Conservation (phyloP, 805 yeast genomes). For the Cyberlindnera mississippiensis region DNA sequence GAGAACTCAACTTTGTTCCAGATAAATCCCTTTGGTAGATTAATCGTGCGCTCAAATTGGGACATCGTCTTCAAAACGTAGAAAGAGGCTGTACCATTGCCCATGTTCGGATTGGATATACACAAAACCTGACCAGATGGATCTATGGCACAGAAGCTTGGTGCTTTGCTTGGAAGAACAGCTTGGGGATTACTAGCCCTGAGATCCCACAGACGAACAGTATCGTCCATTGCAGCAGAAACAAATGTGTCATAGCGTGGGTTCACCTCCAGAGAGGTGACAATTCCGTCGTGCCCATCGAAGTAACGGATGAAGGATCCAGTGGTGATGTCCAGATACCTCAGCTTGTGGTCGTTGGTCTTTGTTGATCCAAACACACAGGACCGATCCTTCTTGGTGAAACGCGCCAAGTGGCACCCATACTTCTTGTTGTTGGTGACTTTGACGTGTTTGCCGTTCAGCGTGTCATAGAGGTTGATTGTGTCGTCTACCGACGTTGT, state of each 20-base stretch:
- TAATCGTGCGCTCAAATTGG: conserved; percentile 42
- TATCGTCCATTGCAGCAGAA: conserved; percentile 69
- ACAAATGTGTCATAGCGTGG: conserved; percentile 64
- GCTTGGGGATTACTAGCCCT: conserved; percentile 66
- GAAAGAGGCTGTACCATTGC: conserved; percentile 44
- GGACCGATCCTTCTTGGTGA: conserved; percentile 68
- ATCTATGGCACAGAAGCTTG: conserved; percentile 66
- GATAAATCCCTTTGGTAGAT: conserved; percentile 33
- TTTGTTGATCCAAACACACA: conserved; percentile 83
- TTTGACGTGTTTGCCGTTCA: conserved; percentile 62
- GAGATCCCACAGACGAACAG: conserved; percentile 86
- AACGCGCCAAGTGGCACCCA: conserved; percentile 83
- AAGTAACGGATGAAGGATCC: conserved; percentile 82
- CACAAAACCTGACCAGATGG: conserved; percentile 84
- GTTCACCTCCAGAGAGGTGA: conserved; percentile 65
- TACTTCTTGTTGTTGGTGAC: conserved; percentile 82
- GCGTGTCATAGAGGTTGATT: conserved; percentile 75
- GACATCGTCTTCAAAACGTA: conserved; percentile 50
- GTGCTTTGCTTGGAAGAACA: conserved; percentile 48
- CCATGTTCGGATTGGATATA: conserved; percentile 41
- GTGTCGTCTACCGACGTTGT: conserved; percentile 79
- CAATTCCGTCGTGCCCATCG: conserved; percentile 79
- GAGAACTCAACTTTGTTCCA: conserved; percentile 77
- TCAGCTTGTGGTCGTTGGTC: conserved; percentile 59
- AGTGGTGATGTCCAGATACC: conserved; percentile 73